Base-by-base conservation (phyloP, 768 basidiomycete genomes). In the Suillus spraguei region DNA sequence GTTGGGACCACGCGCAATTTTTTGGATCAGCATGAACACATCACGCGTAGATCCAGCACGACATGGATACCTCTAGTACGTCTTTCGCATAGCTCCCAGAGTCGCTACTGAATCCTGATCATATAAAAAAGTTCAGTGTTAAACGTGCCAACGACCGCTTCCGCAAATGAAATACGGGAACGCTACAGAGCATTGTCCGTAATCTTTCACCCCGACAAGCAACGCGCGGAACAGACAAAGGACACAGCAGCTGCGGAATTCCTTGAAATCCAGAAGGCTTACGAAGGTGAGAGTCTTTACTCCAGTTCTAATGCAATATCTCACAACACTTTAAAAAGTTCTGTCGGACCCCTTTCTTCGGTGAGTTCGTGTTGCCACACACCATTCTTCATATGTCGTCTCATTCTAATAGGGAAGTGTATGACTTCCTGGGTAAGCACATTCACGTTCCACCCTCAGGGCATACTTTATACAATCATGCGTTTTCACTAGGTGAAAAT, bases 161-260 rank as follows among this genome's bases (percentile, higher is more conserved):
- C 87, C 2, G 82, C 85, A 63, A 77, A 78, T 55, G 90, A 94
- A 69, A 88, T 95, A 64, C 82, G 91, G 56, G 91, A 93, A 62
- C 81, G 87, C 41, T 91, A 94, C 73, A 80, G 85, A 47, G 72
- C 84, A 6, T 74, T 95, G 33, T 94, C 93, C 5, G 82, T 94
- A 35, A 77, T 89, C 22, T 93, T 91, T 66, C 94, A 97, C 68
- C 94, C 94, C 0, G 94, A 97, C 81, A 90, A 89, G 71, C 91
- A 94, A 64, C 82, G 80, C 24, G 85, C 86, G 69, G 83, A 85
- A 60, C 72, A 73, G 20, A 75, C 81, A 64, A 87, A 84, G 70
- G 81, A 77, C 56, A 81, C 84, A 1, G 92, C 94, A 0, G 83
- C 86, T 32, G 80, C 82, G 38, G 84, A 83, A 58, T 94, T 95